phyloP scores from a whole-genome alignment of 208 protist genomes.

The Acanthamoeba healyi region DNA sequence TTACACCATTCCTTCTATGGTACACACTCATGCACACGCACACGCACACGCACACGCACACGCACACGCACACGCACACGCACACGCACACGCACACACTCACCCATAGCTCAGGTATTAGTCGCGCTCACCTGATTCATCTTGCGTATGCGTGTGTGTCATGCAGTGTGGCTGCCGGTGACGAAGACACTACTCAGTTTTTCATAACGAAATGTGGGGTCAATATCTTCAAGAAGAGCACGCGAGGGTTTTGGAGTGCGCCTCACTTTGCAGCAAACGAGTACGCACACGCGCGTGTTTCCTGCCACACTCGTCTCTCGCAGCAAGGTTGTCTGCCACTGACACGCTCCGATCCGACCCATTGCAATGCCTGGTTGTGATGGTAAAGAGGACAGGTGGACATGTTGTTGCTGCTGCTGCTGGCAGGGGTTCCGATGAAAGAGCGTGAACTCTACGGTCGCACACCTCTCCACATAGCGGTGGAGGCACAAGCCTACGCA shows the following conservation, averaged over 20 bases:
- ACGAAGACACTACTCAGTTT: neutral
- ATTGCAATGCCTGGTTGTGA: too few species aligned
- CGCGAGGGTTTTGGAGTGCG: constrained; percentile 15
- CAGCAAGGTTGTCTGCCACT: too few species aligned
- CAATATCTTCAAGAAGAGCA: constrained; percentile 37
- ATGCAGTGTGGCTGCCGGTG: neutral
- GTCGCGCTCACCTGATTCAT: too few species aligned
- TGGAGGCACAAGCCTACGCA: neutral
- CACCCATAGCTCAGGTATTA: too few species aligned
- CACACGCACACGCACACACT: too few species aligned
- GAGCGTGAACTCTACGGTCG: constrained; percentile 1
- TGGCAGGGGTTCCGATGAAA: neutral
- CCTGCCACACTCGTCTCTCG: neutral
- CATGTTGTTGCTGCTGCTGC: neutral
- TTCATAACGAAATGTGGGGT: neutral
- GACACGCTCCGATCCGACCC: too few species aligned
- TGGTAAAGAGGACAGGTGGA: neutral
- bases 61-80: too few species aligned
- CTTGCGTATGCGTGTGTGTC: neutral
- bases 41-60: too few species aligned
- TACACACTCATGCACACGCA: neutral
- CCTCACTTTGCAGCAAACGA: constrained; percentile 18
- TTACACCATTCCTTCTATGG: constrained; percentile 24
- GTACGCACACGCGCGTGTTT: too few species aligned
- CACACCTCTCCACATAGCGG: neutral